Percentiles rank a stretch among this genome's conserved stretches.
Conservation (phyloP, 129 eudicot species). For the Flaveria trinervia region DNA sequence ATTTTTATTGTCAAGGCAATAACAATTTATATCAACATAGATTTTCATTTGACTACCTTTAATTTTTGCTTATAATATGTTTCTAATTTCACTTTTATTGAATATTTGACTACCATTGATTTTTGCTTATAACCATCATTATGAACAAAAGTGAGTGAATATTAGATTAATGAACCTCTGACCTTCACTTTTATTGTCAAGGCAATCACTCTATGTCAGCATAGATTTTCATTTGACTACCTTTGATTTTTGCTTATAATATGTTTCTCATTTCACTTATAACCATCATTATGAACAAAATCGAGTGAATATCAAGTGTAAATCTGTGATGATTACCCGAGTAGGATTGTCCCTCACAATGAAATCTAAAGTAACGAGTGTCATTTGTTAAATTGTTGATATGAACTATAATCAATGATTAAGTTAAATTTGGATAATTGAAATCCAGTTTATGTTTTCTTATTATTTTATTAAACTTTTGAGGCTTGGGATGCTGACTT, state of each 20-base stretch:
- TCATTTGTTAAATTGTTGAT: neutral
- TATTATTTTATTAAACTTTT: slow-evolving; percentile 14
- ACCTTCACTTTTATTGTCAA: no score
- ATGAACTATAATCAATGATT: neutral
- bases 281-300: neutral
- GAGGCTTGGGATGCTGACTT: slow-evolving; percentile 45
- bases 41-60: neutral
- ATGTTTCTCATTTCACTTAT: neutral
- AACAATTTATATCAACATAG: neutral
- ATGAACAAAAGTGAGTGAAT: neutral
- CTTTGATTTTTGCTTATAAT: neutral
- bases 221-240: neutral
- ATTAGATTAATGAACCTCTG: no score
- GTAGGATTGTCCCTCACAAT: neutral
- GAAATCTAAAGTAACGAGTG: no score
- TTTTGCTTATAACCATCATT: neutral
- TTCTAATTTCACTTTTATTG: neutral
- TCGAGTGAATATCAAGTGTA: neutral
- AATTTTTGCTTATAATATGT: neutral
- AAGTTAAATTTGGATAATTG: neutral
- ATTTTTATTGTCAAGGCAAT: no score
- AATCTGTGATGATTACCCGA: neutral
- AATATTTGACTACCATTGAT: neutral
- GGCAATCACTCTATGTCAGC: neutral
- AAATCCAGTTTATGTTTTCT: neutral